Evolutionary conservation across 2,329 filamentous ascomycete genomes (phyloP).

Genomic region (Fusarium sp.): DNA sequence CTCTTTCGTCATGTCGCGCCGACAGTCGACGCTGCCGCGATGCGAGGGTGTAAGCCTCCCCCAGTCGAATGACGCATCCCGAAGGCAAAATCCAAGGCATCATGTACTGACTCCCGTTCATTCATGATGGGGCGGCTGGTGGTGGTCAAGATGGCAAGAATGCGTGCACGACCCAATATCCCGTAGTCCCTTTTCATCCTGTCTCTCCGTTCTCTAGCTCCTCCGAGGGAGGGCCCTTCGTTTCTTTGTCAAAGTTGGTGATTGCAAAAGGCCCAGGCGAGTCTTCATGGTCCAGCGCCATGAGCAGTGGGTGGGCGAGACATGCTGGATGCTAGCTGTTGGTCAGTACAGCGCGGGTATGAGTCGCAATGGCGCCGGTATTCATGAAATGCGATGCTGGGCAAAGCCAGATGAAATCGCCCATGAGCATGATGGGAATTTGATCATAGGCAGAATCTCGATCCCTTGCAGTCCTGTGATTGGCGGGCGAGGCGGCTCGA

Average conservation of each 20-base stretch:
- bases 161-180: conserved; percentile 3
- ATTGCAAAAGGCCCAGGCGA: neutral
- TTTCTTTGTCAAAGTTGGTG: neutral
- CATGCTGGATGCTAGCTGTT: conserved; percentile 5
- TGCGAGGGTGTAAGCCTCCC: neutral
- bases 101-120: conserved; percentile 10
- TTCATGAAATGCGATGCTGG: conserved; percentile 10
- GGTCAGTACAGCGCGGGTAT: conserved; percentile 1
- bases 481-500: conserved; percentile 13
- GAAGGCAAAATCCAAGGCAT: conserved; percentile 22
- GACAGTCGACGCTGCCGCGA: conserved; percentile 7
- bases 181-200: conserved; percentile 2
- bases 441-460: conserved; percentile 32
- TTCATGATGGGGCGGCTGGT: conserved; percentile 11
- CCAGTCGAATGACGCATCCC: conserved; percentile 25
- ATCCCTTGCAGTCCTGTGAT: conserved; percentile 24
- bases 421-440: conserved; percentile 39
- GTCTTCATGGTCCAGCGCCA: neutral
- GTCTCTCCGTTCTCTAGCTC: conserved; percentile 11
- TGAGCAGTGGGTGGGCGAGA: neutral
- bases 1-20: conserved; percentile 25
- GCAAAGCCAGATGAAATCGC: conserved; percentile 22
- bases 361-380: conserved; percentile 7
- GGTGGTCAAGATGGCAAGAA: neutral
- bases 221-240: neutral